Base-by-base conservation (phyloP, 345 rosid species). In the Salix viminalis region DNA sequence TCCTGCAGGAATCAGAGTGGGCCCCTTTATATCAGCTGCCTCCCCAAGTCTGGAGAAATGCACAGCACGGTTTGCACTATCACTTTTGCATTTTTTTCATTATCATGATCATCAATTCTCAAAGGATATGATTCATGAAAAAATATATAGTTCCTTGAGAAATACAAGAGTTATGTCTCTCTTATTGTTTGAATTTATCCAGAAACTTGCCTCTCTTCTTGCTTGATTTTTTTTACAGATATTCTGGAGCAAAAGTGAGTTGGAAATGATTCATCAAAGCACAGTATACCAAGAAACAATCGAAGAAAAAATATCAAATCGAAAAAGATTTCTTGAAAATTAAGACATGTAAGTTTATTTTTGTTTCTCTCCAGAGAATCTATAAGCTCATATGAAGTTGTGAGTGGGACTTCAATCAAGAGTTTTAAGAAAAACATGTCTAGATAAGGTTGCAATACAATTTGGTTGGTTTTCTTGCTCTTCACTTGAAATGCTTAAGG, bases 191-290 rank as follows among this genome's bases (percentile, higher is more conserved):
- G 74, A 69, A 67, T 42, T 75, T 75, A 67, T 10, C 46, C 14
- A 11, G 46, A 42, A 2, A 42, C 4, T 42, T 3, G 6, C 9
- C 30, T 23, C 2, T 62, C 3, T 62, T 62, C 15, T 36, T 48
- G 62, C 1, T 24, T 77, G 72, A 69, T 60, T 42, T 77, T 42
- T 77, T 79, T 16, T 66, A 36, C 79, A 94, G 98, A 84, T 91
- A 72, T 90, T 94, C 70, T 94, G 98, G 98, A 79, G 84, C 75
- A 76, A 81, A 78, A 85, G 76, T 77, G 97, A 92, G 85, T 41
- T 94, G 73, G 86, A 80, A 77, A 86, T 92, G 97, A 89, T 94
- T 80, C 75, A 74, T 67, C 85, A 71, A 70, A 92, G 97, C 81
- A 85, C 86, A 42, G 81, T 92, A 56, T 89, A 84, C 79, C 83